A percentile compares a stretch with the other conserved stretches of the same genome.
phyloP scores from a whole-genome alignment of 2,329 filamentous ascomycete genomes.

The Cordyceps javanica region DNA sequence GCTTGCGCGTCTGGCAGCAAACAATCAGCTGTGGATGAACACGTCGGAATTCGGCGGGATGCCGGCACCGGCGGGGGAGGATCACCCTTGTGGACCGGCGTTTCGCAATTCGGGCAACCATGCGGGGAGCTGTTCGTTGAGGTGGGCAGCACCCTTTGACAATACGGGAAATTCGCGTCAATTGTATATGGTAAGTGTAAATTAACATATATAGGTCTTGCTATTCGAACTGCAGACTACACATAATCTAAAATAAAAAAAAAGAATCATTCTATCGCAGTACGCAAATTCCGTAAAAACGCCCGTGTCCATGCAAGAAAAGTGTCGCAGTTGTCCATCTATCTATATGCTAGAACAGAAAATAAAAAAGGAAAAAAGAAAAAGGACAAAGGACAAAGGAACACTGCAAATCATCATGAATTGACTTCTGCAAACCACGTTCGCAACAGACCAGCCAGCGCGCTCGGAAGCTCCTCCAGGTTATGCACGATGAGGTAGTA shows the following conservation, averaged over 20 bases:
- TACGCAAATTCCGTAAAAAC: neutral
- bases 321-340: neutral
- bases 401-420: constrained; percentile 22
- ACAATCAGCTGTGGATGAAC: no score
- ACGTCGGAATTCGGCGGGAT: no score
- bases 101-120: constrained; percentile 3
- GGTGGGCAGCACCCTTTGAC: no score
- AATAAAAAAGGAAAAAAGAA: neutral
- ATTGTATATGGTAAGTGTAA: neutral
- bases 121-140: no score
- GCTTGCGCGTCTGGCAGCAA: no score
- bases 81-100: neutral
- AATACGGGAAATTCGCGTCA: no score
- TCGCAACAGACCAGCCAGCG: constrained; percentile 79
- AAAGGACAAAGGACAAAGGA: constrained; percentile 23
- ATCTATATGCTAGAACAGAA: constrained; percentile 3
- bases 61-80: constrained; percentile 2
- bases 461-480: constrained; percentile 81
- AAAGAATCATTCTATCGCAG: neutral
- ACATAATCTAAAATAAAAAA: no score
- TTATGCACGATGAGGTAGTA: constrained; percentile 95
- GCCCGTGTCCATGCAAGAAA: constrained; percentile 9
- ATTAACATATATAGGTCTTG: neutral
- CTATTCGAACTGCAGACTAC: neutral
- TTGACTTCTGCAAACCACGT: constrained; percentile 87